Base-by-base conservation (phyloP, 164 flowering plant species). In the Protea cynaroides region DNA sequence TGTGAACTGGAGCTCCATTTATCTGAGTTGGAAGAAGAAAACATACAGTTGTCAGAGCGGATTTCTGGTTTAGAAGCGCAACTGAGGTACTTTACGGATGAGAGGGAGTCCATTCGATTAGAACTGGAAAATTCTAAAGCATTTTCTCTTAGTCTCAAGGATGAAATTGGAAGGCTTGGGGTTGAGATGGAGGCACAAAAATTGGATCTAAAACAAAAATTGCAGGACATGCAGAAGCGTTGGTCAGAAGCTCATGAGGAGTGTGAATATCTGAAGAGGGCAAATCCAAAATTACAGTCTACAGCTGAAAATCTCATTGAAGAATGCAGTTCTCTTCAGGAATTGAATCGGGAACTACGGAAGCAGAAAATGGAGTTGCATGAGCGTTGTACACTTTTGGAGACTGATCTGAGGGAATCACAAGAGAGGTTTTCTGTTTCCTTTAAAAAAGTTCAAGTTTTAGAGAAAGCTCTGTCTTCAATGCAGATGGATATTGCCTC, bases 31-130 rank as follows among this genome's bases (percentile, higher is more conserved):
- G 83, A 82, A 74, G 74, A 77, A 63, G 94, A 89, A 69, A 89
- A 87, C 63, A 56, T 76, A 36, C 77, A 77, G 65, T 66, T 87
- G 50, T 79, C 82, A 22, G 79, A 71, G 69, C 64, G 76, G 53
- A 68, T 83, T 60, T 83, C 84, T 49, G 84, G 73, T 52, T 52
- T 88, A 70, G 92, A 92, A 76, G 80, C 82, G 76, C 88, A 86
- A 73, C 66, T 83, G 54, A 78, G 77, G 62, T 67, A 79, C 56
- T 65, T 86, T 74, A 78, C 74, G 49, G 78, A 81, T 63, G 89
- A 84, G 71, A 82, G 72, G 46, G 82, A 82, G 68, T 71, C 82
- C n/a, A 61, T 63, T 61, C 71, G 58, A 58, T 36, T 81, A 74
- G 84, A 82, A 59, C 38, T 82, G 51, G 83, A 84, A 61, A 71